phyloP scores from a whole-genome alignment of 306 rosid genomes.

The Mimosa pudica region DNA sequence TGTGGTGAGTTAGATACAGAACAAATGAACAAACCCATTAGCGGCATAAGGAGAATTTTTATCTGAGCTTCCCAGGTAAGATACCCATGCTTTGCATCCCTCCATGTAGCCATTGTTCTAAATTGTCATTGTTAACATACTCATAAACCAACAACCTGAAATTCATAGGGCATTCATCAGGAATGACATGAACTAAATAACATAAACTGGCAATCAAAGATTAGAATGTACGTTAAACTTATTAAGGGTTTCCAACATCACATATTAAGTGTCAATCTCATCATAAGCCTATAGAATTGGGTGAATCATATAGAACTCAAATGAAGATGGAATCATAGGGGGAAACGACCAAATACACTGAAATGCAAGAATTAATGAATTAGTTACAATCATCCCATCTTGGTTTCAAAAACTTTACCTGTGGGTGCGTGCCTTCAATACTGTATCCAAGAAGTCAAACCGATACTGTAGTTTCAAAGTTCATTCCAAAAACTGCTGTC shows the following conservation, averaged over 20 bases:
- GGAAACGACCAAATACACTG: constrained; percentile 21
- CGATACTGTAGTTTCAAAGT: constrained; percentile 20
- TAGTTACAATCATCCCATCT: constrained; percentile 13
- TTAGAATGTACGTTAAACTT: constrained; percentile 1
- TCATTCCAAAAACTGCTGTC: no score
- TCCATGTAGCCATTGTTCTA: constrained; percentile 95
- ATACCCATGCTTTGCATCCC: constrained; percentile 79
- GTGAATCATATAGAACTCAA: constrained; percentile 21
- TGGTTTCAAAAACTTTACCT: constrained; percentile 53
- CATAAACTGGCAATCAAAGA: neutral
- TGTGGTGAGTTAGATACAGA: constrained; percentile 4
- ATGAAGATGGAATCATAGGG: neutral
- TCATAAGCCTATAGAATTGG: neutral
- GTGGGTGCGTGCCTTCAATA: constrained; percentile 78
- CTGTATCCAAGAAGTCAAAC: constrained; percentile 90
- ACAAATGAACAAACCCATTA: constrained; percentile 61
- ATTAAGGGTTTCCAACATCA: neutral
- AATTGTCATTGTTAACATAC: neutral
- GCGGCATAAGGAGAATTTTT: constrained; percentile 88
- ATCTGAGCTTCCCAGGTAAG: constrained; percentile 93
- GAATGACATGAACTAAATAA: no score
- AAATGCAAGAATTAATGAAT: neutral
- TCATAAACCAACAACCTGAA: no score
- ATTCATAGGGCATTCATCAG: no score
- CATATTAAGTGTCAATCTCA: neutral